A percentile compares a stretch with the other conserved stretches of the same genome.
Evolutionary conservation across 768 basidiomycete species (phyloP).

Genomic region (Naganishia onofrii): DNA sequence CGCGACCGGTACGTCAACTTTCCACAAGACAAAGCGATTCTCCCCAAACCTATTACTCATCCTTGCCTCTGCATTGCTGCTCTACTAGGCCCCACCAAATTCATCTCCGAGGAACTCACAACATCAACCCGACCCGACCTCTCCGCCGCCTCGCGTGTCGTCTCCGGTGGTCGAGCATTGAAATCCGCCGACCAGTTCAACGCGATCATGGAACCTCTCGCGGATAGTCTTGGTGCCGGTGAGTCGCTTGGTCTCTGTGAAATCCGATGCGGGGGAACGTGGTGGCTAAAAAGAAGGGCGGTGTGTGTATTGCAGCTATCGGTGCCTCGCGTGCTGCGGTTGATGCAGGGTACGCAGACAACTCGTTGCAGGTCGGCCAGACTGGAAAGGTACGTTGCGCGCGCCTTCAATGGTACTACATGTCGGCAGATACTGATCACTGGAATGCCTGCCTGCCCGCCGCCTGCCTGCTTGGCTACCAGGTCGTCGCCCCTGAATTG

Average conservation of each 20-base stretch:
- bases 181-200: conserved; percentile 94
- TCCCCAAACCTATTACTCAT: neutral
- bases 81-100: conserved; percentile 49
- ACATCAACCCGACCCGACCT: conserved; percentile 92
- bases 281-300: neutral
- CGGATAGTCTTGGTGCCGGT: conserved; percentile 80
- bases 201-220: conserved; percentile 78
- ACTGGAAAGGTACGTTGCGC: conserved; percentile 68
- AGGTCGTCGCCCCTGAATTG: conserved; percentile 88
- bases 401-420: too few relatives aligned
- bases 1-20: conserved; percentile 47
- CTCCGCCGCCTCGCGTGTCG: conserved; percentile 77
- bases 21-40: neutral
- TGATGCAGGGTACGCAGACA: conserved; percentile 96
- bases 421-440: neutral
- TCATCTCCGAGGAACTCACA: conserved; percentile 62
- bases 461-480: too few relatives aligned
- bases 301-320: conserved; percentile 61
- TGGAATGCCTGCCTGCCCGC: neutral
- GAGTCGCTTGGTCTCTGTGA: conserved; percentile 23
- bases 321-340: conserved; percentile 98
- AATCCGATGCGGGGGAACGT: too few relatives aligned
- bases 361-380: conserved; percentile 97
- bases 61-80: too few relatives aligned
- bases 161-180: conserved; percentile 91